Percentiles rank a stretch among this genome's conserved stretches.
These are phyloP conservation scores for Medicago arabica DNA, from an alignment of 306 rosid genomes.

Conservation along the genomic window DNA sequence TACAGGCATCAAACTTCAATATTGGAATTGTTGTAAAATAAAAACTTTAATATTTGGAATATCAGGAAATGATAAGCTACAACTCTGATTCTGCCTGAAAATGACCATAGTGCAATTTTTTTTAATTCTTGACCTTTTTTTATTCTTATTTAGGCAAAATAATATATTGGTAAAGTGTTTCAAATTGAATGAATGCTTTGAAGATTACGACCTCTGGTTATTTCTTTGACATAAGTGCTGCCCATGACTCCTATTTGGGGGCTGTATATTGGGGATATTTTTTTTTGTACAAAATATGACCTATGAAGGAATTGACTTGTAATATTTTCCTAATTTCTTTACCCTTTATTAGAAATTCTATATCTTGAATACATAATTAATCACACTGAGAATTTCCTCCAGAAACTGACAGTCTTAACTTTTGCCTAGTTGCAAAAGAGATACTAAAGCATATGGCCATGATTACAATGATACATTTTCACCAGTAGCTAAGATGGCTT, in stretches of 20 bases:
- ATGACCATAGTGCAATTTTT: conserved; percentile 3
- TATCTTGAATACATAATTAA: not conserved
- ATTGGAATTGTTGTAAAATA: not conserved
- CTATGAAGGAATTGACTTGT: not conserved
- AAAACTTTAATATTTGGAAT: not conserved
- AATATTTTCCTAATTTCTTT: not conserved
- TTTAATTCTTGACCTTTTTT: conserved; percentile 1
- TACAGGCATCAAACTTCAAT: not conserved
- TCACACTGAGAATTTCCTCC: not conserved
- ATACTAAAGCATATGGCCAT: not conserved
- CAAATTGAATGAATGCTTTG: not conserved
- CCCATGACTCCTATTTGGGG: conserved; percentile 8
- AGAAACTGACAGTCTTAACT: not conserved
- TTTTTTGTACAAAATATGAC: not conserved
- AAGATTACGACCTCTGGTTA: not conserved
- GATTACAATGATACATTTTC: not conserved
- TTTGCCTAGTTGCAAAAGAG: not conserved
- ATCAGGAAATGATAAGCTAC: not conserved
- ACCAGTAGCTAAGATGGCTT: conserved; percentile 5
- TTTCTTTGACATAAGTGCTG: not conserved
- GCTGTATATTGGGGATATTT: not conserved
- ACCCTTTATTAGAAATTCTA: too few species aligned
- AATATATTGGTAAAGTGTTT: not conserved
- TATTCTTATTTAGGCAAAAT: not conserved
- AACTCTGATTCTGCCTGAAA: not conserved